Evolutionary conservation across 257 asterid species (phyloP), one percentile per base, ranked within the genome.

Genomic region (Echites panduratus): DNA sequence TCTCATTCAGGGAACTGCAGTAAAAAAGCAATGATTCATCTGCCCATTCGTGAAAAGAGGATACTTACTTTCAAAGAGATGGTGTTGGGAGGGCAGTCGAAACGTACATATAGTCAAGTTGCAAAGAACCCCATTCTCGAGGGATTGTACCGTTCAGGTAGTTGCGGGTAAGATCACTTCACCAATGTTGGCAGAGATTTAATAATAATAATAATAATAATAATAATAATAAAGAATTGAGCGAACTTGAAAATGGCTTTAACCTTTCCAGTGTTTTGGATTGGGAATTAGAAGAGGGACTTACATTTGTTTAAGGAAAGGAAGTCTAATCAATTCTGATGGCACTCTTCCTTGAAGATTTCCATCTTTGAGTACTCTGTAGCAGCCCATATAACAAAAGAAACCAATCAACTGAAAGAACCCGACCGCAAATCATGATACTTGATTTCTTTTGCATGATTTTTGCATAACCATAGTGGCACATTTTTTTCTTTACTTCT

Each of bases 141-240:
- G 97, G 97, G 69, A 90, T 85, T 68, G 83, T 79, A 29, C 97
- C 96, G 79, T 82, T 84, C 41, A 90, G 91, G 80, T 83, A 88
- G 84, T 90, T 90, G 75, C 90, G 86, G 41, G 82, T 80, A 9
- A 88, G 82, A 50, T 90, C 97, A 73, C 97, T 89, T 79, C 38
- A 50, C 44, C 47, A 32, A 72, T 58, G 17, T 32, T 13, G 13
- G 13, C 44, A 58, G 26, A 43, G 22, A 72, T 72, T 40, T n/a
- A n/a, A n/a, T n/a, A n/a, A n/a, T n/a, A n/a, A n/a, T n/a, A n/a
- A n/a, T n/a, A n/a, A n/a, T n/a, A n/a, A n/a, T n/a, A n/a, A n/a
- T n/a, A n/a, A n/a, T n/a, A n/a, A n/a, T n/a, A n/a, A n/a, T n/a
- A n/a, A n/a, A n/a, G 35, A 72, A 16, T 45, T 38, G 27, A 72